phyloP scores from a whole-genome alignment of 1,139 yeast species.

The Yamadazyma sp. region DNA sequence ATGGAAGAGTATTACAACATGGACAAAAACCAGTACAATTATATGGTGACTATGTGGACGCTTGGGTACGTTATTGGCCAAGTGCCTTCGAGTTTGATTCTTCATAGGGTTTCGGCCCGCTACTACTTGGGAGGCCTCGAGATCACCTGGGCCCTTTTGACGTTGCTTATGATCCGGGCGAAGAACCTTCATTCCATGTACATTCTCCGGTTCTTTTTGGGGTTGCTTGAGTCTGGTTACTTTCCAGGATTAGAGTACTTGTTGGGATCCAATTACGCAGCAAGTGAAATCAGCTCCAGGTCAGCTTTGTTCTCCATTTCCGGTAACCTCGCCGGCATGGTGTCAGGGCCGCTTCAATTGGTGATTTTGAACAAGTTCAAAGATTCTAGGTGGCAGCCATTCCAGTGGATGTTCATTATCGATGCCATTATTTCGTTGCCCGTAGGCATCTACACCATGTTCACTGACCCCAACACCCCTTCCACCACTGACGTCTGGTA shows the following conservation, averaged over 20 bases:
- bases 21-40: slow-evolving; percentile 54
- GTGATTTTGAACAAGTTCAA: slow-evolving; percentile 31
- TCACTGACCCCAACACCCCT: slow-evolving; percentile 41
- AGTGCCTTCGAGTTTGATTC: slow-evolving; percentile 54
- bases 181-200: slow-evolving; percentile 44
- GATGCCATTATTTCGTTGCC: slow-evolving; percentile 42
- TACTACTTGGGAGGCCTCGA: slow-evolving; percentile 56
- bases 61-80: slow-evolving; percentile 62
- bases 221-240: slow-evolving; percentile 58
- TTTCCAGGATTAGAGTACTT: slow-evolving; percentile 58
- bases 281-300: slow-evolving; percentile 34
- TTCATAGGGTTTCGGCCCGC: slow-evolving; percentile 54
- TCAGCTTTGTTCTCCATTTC: slow-evolving; percentile 46
- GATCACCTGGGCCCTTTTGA: slow-evolving; percentile 56
- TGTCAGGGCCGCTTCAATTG: slow-evolving; percentile 39
- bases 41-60: slow-evolving; percentile 53
- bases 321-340: slow-evolving; percentile 26
- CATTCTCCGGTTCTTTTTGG: slow-evolving; percentile 58
- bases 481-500: slow-evolving; percentile 42
- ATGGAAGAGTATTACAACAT: slow-evolving; percentile 56
- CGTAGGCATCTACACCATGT: slow-evolving; percentile 35
- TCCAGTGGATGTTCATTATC: slow-evolving; percentile 41
- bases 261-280: slow-evolving; percentile 40
- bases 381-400: slow-evolving; percentile 28
- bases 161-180: slow-evolving; percentile 51